Conservation (phyloP, 306 rosid species). For the Corylus avellana region DNA sequence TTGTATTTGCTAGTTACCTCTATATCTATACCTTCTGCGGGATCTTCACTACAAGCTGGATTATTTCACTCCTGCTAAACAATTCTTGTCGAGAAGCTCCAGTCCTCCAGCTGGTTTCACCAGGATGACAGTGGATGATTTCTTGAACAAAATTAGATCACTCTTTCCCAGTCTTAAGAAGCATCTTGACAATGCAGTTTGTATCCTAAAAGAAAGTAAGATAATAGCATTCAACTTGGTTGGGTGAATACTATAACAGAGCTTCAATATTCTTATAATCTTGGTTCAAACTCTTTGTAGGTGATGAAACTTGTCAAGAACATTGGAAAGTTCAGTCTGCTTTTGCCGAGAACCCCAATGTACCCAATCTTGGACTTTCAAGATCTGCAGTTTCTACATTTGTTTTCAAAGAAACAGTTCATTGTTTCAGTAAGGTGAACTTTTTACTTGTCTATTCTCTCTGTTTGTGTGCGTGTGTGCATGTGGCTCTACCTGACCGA, state of each 20-base stretch:
- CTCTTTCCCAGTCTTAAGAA: conserved; percentile 37
- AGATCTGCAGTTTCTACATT: conserved; percentile 29
- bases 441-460: neutral
- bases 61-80: conserved; percentile 35
- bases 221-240: neutral
- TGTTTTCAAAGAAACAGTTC: conserved; percentile 37
- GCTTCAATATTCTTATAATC: conserved; percentile 4
- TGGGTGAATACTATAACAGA: neutral
- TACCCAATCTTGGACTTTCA: conserved; percentile 32
- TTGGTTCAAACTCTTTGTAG: conserved; percentile 12
- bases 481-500: neutral
- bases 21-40: conserved; percentile 38
- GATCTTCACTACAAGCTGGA: conserved; percentile 44
- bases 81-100: conserved; percentile 20
- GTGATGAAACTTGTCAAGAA: conserved; percentile 32
- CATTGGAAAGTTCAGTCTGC: conserved; percentile 41
- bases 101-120: conserved; percentile 34
- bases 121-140: conserved; percentile 27
- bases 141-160: conserved; percentile 26
- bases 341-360: conserved; percentile 40
- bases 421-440: conserved; percentile 38
- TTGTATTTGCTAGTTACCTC: conserved; percentile 33
- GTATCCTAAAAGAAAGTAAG: conserved; percentile 28
- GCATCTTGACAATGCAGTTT: conserved; percentile 31
- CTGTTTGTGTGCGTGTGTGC: neutral